Percentiles rank a stretch among this genome's conserved stretches.
These are phyloP conservation scores for Xylariaceae sp. DNA, from an alignment of 2,329 filamentous ascomycete genomes.

Conservation along the genomic window DNA sequence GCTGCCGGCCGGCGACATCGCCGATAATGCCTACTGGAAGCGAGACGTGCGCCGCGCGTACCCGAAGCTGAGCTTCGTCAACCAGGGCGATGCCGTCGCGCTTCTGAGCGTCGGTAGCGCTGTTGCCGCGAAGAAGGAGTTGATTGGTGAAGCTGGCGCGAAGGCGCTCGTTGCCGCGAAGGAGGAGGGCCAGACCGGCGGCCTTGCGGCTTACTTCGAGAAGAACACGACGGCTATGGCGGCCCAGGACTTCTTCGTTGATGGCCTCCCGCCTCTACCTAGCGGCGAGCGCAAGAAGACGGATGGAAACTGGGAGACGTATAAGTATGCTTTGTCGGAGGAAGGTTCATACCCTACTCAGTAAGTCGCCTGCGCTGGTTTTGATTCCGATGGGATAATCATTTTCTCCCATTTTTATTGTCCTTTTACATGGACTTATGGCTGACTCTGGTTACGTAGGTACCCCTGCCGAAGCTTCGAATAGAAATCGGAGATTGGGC, in stretches of 20 bases:
- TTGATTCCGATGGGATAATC: too few species aligned
- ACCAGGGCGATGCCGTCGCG: slow-evolving; percentile 78
- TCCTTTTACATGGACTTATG: not conserved
- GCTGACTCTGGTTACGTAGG: slow-evolving; percentile 26
- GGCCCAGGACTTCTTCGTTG: slow-evolving; percentile 58
- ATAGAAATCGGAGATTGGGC: slow-evolving; percentile 34
- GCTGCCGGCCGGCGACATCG: slow-evolving; percentile 76
- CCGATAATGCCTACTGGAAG: slow-evolving; percentile 95
- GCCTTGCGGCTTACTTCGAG: slow-evolving; percentile 68
- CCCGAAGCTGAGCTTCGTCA: slow-evolving; percentile 71
- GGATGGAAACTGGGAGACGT: slow-evolving; percentile 54
- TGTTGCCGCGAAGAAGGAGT: slow-evolving; percentile 72
- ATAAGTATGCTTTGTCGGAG: slow-evolving; percentile 59
- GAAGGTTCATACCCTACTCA: slow-evolving; percentile 66
- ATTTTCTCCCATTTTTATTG: not conserved
- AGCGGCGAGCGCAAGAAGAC: slow-evolving; percentile 56
- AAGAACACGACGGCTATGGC: slow-evolving; percentile 45
- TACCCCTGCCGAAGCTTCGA: slow-evolving; percentile 62
- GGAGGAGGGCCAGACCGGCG: slow-evolving; percentile 62
- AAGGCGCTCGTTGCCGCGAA: slow-evolving; percentile 68
- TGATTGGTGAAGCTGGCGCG: slow-evolving; percentile 66
- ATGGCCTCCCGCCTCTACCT: slow-evolving; percentile 83
- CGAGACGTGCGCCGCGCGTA: slow-evolving; percentile 81
- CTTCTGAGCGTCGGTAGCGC: slow-evolving; percentile 82
- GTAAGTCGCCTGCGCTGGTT: slow-evolving; percentile 46